A percentile compares a stretch with the other conserved stretches of the same genome.
phyloP scores from a whole-genome alignment of 75 land plant species.

The Picea glauca region DNA sequence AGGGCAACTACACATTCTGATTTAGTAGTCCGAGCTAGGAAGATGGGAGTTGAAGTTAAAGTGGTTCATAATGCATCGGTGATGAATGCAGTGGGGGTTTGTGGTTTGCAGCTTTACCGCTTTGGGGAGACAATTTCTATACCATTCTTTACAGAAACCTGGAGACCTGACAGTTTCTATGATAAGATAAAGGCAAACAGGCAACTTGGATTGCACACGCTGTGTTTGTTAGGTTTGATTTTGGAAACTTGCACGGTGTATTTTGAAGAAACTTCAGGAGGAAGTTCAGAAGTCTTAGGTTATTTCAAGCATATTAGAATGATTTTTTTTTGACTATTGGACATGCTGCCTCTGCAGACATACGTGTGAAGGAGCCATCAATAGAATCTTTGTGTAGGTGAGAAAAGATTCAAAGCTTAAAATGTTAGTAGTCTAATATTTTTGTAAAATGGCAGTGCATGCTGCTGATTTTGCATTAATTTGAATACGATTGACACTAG shows the following conservation, averaged over 20 bases:
- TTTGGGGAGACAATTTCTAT: constrained; percentile 98
- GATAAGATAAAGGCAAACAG: constrained; percentile 81
- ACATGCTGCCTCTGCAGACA: constrained; percentile 56
- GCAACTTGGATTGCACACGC: constrained; percentile 81
- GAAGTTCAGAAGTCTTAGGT: constrained; percentile 3
- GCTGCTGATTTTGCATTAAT: neutral
- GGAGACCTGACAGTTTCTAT: constrained; percentile 97
- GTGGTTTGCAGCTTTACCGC: constrained; percentile 97
- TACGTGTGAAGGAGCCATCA: constrained; percentile 96
- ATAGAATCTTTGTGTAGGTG: constrained; percentile 94
- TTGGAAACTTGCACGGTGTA: neutral
- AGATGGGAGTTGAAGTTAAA: constrained; percentile 71
- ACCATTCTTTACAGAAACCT: constrained; percentile 98
- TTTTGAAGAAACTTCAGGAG: constrained; percentile 1
- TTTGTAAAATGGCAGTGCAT: neutral
- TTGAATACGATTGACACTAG: neutral
- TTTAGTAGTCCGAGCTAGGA: constrained; percentile 89
- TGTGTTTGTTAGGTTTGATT: constrained; percentile 80
- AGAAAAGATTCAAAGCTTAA: neutral
- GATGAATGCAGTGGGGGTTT: constrained; percentile 96
- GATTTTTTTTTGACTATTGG: neutral
- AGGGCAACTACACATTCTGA: constrained; percentile 99
- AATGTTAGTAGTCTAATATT: neutral
- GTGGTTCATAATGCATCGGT: constrained; percentile 97
- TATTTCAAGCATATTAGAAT: neutral